Evolutionary conservation across 1,139 yeast genomes (phyloP), one percentile per base, ranked within the genome.

Genomic region (Nakaseomyces glabratus): DNA sequence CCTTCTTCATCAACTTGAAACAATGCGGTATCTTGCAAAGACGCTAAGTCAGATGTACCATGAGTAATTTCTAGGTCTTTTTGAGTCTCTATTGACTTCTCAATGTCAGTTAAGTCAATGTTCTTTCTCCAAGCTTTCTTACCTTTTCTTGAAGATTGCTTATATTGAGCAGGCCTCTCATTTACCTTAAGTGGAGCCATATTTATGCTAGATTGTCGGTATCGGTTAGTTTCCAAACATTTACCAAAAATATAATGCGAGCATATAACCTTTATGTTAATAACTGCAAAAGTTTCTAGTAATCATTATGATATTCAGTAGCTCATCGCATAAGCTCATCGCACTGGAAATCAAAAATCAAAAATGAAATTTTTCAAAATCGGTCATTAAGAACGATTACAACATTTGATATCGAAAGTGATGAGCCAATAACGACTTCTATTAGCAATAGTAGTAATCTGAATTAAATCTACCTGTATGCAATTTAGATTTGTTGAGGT

Each of bases 41-140:
- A 51, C 11, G 61, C 62, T 11, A 63, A 44, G 33, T 62, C 56
- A 22, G 55, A 57, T 35, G 68, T 67, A 49, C 93, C 95, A 42
- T 76, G 69, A 23, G 71, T 67, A 37, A 81, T 69, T 49, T 81
- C 73, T 41, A 74, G 71, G 36, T 82, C 93, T 38, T 85, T 67
- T 35, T 70, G 67, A 31, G 71, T 75, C 45, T 80, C 93, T 33
- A 90, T 63, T 6, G 78, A 81, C 28, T 63, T 60, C 53, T 82
- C 86, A 35, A 90, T 64, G 42, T 85, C 95, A 16, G 74, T 76
- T 18, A 90, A 65, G 54, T 90, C 94, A 40, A 90, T 82, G 58
- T 90, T 84, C 61, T 90, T 90, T 60, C 96, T 78, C 98, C 98
- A 90, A 5, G 97, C 82, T 56, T 71, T 78, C 68, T 82, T 88